Percentiles rank a stretch among this genome's conserved stretches.
phyloP scores from a whole-genome alignment of 2,329 filamentous ascomycete species.

The Sporothrix schenckii region DNA sequence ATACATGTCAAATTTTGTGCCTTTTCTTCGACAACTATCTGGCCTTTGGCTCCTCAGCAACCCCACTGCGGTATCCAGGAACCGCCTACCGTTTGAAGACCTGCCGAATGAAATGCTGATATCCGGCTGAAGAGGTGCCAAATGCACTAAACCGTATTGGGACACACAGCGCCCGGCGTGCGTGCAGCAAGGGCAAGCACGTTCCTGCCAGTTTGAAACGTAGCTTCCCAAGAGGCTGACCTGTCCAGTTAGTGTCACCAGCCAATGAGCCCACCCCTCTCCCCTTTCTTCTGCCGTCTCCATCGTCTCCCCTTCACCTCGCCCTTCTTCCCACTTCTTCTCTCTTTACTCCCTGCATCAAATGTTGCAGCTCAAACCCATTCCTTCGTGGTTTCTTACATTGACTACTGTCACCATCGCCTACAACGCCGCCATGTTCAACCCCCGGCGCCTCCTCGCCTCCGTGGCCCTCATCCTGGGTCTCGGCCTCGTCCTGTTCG shows the following conservation, averaged over 20 bases:
- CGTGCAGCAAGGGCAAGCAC: constrained; percentile 17
- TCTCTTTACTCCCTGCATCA: not conserved
- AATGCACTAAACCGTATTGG: not conserved
- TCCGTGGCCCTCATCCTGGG: constrained; percentile 76
- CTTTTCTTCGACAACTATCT: not conserved
- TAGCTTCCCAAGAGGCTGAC: constrained; percentile 32
- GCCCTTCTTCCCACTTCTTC: not conserved
- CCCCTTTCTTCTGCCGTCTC: constrained; percentile 5
- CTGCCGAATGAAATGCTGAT: constrained; percentile 2
- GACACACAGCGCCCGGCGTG: not conserved
- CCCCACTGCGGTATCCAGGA: too few relatives aligned
- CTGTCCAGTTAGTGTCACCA: constrained; percentile 5
- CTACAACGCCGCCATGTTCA: constrained; percentile 63
- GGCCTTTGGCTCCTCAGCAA: constrained; percentile 8
- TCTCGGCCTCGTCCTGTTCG: constrained; percentile 73
- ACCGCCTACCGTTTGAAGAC: not conserved
- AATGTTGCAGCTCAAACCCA: constrained; percentile 22
- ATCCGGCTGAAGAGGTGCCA: not conserved
- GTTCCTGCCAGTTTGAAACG: constrained; percentile 32
- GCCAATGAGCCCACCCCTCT: constrained; percentile 4
- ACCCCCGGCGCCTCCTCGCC: constrained; percentile 69
- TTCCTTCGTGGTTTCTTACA: constrained; percentile 29
- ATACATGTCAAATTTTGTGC: not conserved
- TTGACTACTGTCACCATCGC: constrained; percentile 16
- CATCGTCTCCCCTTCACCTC: not conserved